phyloP scores from a whole-genome alignment of 2,329 filamentous ascomycete species.

The Botrytis porri region DNA sequence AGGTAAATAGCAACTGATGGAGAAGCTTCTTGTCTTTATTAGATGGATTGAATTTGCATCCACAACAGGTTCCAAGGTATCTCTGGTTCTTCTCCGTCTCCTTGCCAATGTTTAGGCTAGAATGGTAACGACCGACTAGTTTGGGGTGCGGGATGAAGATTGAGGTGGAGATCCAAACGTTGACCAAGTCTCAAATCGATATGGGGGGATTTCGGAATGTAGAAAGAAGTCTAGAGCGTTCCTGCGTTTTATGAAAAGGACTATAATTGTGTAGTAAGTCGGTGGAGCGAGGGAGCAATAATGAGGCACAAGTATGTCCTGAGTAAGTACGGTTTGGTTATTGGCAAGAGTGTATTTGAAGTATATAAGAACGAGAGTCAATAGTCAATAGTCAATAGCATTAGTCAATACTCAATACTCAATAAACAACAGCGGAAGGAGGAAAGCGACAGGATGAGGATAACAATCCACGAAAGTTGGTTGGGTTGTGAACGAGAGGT shows the following conservation, averaged over 20 bases:
- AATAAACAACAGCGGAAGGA: background rate
- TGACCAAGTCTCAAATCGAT: background rate
- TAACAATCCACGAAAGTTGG: slow-evolving; percentile 3
- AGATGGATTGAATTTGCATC: slow-evolving; percentile 1
- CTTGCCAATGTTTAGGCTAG: background rate
- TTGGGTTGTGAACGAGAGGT: background rate
- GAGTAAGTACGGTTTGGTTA: background rate
- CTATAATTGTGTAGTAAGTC: background rate
- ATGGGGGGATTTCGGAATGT: background rate
- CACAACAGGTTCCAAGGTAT: background rate
- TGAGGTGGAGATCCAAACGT: background rate
- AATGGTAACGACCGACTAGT: background rate
- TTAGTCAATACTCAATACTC: no score
- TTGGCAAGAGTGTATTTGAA: background rate
- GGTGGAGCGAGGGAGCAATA: background rate
- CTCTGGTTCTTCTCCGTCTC: background rate
- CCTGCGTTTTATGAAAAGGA: slow-evolving; percentile 4
- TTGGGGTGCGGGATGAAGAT: slow-evolving; percentile 3
- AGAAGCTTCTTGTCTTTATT: slow-evolving; percentile 1
- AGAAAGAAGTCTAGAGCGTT: slow-evolving; percentile 6
- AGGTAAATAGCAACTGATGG: background rate
- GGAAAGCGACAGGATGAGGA: slow-evolving; percentile 2
- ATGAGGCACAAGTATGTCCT: background rate
- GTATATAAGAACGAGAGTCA: background rate
- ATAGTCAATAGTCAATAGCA: background rate